Evolutionary conservation across 805 yeast species (phyloP), one percentile per base, ranked within the genome.

Genomic region (Nakazawaea peltata): DNA sequence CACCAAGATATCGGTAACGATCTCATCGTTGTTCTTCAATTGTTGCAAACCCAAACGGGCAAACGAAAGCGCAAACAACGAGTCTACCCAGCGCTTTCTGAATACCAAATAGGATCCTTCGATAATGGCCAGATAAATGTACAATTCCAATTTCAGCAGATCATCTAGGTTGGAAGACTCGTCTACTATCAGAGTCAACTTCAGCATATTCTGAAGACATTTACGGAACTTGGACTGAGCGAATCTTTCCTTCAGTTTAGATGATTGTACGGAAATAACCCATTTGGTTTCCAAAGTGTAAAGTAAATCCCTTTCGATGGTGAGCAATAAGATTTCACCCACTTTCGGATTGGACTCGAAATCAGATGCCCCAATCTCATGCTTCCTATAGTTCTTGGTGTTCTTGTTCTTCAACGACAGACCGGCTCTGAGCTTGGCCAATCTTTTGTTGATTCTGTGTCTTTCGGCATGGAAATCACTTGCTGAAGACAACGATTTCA

Each of bases 291-390:
- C 87, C 53, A 75, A 67, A 1, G 88, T 81, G 45, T 69, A 73
- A 21, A 85, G 65, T 50, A 77, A 61, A 45, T 85, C 83, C 50
- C 95, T 71, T 56, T 92, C 97, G 1, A 81, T 77, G n/a, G 70
- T 68, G 39, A 75, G 62, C 17, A 87, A 59, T n/a, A 75, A 54
- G 18, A 86, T 57, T 26, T 67, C 63, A 23, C 79, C 90, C 49
- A 60, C 74, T 41, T 68, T 60, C 10, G 56, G 53, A 46, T 83
- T 74, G 15, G 53, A 42, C 4, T 57, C 65, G 43, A 78, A 78
- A 38, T 74, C 70, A 6, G 65, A 75, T 0, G 57, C 37, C 2
- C 65, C 48, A 19, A 82, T 65, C 39, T 67, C 69, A 41, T 71
- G 69, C 13, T 59, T 51, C 23, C 59, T 50, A 54, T 78, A 81